phyloP scores from a whole-genome alignment of 768 basidiomycete species.

The Pleurotus tuber-regium region DNA sequence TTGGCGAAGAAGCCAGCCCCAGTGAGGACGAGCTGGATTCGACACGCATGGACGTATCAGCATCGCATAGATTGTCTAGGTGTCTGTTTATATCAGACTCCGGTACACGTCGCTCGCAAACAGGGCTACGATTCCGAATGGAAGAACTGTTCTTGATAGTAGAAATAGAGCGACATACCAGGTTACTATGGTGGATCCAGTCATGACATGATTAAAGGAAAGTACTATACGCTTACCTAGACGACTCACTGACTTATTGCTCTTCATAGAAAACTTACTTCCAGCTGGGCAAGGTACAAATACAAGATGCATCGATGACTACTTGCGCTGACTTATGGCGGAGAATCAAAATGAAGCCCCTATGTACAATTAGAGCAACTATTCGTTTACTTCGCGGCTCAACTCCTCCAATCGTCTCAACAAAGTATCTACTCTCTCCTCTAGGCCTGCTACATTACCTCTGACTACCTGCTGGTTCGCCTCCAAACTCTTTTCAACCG shows the following conservation, averaged over 20 bases:
- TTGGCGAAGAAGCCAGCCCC: neutral
- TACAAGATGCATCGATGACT: no score
- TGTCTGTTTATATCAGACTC: conserved; percentile 4
- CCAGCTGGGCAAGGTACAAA: no score
- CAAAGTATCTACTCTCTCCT: conserved; percentile 43
- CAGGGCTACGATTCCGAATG: conserved; percentile 5
- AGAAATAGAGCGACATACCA: no score
- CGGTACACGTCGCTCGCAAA: neutral
- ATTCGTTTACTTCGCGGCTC: conserved; percentile 18
- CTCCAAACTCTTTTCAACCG: conserved; percentile 73
- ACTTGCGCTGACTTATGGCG: no score
- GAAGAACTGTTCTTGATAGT: no score
- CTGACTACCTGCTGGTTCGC: conserved; percentile 71
- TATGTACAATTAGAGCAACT: no score
- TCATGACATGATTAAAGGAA: neutral
- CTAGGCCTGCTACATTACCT: conserved; percentile 72
- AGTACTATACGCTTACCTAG: neutral
- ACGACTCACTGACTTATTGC: neutral
- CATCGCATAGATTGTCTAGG: neutral
- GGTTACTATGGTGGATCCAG: neutral
- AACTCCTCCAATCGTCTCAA: conserved; percentile 42
- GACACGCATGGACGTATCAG: neutral
- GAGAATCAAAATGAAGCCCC: no score
- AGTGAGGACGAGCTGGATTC: neutral
- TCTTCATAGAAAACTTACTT: no score